phyloP scores from a whole-genome alignment of 139 green algal species.

The Chlorella sorokiniana region DNA sequence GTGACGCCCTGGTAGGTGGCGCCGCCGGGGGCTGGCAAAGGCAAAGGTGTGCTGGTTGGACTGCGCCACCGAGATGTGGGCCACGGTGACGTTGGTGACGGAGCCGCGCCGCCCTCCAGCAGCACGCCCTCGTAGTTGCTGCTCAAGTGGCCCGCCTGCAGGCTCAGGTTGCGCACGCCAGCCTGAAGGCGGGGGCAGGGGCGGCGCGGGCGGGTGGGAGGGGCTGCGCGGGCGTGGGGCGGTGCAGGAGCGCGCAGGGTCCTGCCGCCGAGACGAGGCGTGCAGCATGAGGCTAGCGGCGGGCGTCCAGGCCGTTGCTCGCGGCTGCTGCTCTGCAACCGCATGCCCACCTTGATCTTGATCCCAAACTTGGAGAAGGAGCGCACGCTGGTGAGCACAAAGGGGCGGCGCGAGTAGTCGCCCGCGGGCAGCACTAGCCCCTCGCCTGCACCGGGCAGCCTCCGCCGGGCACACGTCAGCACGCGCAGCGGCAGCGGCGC shows the following conservation, averaged over 20 bases:
- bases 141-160: not conserved
- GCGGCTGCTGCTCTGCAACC: not conserved
- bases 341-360: not conserved
- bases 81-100: not conserved
- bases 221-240: not conserved
- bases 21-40: not conserved
- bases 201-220: not conserved
- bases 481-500: too few relatives aligned
- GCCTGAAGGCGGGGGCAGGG: not conserved
- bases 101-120: not conserved
- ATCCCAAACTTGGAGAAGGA: not conserved
- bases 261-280: not conserved
- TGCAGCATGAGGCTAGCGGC: not conserved
- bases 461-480: too few relatives aligned
- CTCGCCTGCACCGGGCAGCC: not conserved
- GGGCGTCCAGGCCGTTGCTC: not conserved
- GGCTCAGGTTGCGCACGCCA: not conserved
- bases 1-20: not conserved
- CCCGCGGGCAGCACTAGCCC: not conserved
- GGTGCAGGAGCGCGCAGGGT: too few relatives aligned
- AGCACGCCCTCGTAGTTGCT: not conserved
- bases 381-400: not conserved
- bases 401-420: not conserved
- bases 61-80: conserved; percentile 14
- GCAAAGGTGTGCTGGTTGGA: conserved; percentile 2